Conservation (phyloP, 2,329 filamentous ascomycete genomes). For the Diaporthe vexans region DNA sequence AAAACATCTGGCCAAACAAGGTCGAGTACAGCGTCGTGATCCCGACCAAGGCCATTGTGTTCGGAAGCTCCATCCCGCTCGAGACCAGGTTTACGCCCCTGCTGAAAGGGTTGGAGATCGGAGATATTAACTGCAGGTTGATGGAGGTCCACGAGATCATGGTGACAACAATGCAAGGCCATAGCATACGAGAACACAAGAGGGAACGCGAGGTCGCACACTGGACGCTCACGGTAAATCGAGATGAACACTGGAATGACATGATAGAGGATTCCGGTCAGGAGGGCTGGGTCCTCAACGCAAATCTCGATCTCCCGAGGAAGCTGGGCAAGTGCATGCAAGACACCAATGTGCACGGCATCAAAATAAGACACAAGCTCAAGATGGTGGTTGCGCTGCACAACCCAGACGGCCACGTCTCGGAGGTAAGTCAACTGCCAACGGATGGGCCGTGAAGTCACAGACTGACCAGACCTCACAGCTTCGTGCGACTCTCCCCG, state of each 20-base stretch:
- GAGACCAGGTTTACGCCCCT: constrained; percentile 91
- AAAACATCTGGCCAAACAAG: constrained; percentile 98
- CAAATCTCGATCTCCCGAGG: constrained; percentile 80
- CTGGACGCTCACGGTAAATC: constrained; percentile 68
- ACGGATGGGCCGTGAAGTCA: neutral
- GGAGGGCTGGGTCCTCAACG: constrained; percentile 74
- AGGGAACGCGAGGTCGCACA: constrained; percentile 73
- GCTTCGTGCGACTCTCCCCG: constrained; percentile 89
- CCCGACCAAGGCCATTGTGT: constrained; percentile 93
- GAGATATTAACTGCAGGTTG: constrained; percentile 84
- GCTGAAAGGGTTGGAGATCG: constrained; percentile 88
- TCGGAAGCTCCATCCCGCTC: constrained; percentile 87
- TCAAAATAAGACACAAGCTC: constrained; percentile 93
- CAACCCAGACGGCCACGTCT: constrained; percentile 95
- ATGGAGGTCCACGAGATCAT: constrained; percentile 83
- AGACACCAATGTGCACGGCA: constrained; percentile 88
- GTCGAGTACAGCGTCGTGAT: constrained; percentile 95
- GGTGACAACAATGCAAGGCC: constrained; percentile 60
- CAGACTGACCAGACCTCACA: constrained; percentile 52
- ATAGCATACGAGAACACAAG: constrained; percentile 70
- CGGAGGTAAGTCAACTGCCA: constrained; percentile 72
- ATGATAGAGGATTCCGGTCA: constrained; percentile 77
- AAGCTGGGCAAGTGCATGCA: constrained; percentile 87
- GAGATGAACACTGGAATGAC: constrained; percentile 76
- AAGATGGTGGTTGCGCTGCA: constrained; percentile 91